Conservation (phyloP, 371 early-diverging fungal genomes). For the Mucor irregularis region DNA sequence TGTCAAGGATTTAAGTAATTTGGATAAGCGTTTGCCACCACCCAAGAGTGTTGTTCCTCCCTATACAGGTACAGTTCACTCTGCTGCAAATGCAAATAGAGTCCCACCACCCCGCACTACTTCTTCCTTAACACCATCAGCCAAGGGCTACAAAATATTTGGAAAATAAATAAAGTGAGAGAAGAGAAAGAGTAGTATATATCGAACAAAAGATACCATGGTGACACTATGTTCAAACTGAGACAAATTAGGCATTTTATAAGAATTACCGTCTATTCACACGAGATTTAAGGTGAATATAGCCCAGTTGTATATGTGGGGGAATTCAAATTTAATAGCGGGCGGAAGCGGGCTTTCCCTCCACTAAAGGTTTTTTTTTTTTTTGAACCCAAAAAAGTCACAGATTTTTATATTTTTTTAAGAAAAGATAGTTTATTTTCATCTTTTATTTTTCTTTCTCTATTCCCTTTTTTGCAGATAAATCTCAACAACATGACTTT, state of each 20-base stretch:
- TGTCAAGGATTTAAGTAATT: slow-evolving; percentile 57
- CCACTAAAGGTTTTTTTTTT: not conserved
- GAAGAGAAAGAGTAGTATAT: not conserved
- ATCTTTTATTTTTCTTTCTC: slow-evolving; percentile 13
- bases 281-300: not conserved
- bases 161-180: slow-evolving; percentile 18
- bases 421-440: too few species aligned
- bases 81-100: not conserved
- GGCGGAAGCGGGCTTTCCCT: slow-evolving; percentile 8
- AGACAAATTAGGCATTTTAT: slow-evolving; percentile 12
- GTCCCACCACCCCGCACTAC: slow-evolving; percentile 18
- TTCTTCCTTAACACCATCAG: slow-evolving; percentile 3
- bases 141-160: slow-evolving; percentile 20
- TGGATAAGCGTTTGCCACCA: slow-evolving; percentile 28
- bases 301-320: too few species aligned
- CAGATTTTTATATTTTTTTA: too few species aligned
- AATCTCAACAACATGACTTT: slow-evolving; percentile 35
- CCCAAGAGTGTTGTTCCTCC: slow-evolving; percentile 37
- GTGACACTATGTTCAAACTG: not conserved
- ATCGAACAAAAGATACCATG: not conserved
- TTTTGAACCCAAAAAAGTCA: not conserved
- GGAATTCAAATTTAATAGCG: too few species aligned
- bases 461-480: not conserved
- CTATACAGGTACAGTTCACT: slow-evolving; percentile 32
- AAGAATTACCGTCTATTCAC: not conserved